A percentile compares a stretch with the other conserved stretches of the same genome.
phyloP scores from a whole-genome alignment of 2,329 filamentous ascomycete species.

The Exophiala alcalophila region DNA sequence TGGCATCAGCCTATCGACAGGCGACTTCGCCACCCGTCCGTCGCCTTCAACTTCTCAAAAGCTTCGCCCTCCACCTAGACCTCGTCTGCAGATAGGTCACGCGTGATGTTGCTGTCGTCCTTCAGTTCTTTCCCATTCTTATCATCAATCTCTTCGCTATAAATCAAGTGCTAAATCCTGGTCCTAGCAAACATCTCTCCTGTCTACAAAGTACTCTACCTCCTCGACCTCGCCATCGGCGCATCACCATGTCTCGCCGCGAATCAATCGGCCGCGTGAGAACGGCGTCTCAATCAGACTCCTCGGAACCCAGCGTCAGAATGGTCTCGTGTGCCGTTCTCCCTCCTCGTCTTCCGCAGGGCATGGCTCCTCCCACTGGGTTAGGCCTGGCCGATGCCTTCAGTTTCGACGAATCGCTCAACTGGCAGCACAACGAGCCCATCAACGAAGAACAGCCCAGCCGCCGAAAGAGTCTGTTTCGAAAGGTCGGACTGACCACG shows the following conservation, averaged over 20 bases:
- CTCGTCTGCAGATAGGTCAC: no score
- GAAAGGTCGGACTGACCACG: conserved; percentile 23
- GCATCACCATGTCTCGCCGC: conserved; percentile 16
- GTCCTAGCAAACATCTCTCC: no score
- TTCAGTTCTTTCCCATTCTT: no score
- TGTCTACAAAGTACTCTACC: no score
- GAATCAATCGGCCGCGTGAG: conserved; percentile 20
- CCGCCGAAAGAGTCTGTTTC: conserved; percentile 18
- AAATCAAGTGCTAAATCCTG: no score
- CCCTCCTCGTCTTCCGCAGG: conserved; percentile 18
- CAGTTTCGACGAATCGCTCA: conserved; percentile 18
- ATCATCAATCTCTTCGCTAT: no score
- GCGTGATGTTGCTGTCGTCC: no score
- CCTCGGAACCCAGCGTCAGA: conserved; percentile 12
- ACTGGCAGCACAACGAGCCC: conserved; percentile 22
- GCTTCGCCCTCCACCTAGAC: no score
- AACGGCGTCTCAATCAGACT: conserved; percentile 18
- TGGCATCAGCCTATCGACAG: no score
- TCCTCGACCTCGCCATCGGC: no score
- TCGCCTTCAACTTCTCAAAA: no score
- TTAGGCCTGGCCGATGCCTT: conserved; percentile 14
- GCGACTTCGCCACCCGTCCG: no score
- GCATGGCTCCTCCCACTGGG: conserved; percentile 23
- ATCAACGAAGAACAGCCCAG: conserved; percentile 8
- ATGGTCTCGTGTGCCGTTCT: conserved; percentile 26